Base-by-base conservation (phyloP, 768 basidiomycete species). In the Amanita exitialis region DNA sequence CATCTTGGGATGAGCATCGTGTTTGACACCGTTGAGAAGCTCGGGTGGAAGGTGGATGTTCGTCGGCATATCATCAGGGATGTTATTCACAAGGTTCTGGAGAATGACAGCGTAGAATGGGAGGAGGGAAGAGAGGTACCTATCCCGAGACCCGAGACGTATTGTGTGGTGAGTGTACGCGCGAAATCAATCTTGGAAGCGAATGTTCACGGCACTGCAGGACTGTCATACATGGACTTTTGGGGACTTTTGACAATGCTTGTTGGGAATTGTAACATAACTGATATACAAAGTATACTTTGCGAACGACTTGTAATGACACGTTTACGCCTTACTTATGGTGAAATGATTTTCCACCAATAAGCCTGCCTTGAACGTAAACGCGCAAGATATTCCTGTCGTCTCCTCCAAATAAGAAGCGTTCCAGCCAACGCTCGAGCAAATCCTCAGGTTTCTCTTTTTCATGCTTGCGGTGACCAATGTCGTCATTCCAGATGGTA, bases 1-100 rank as follows among this genome's bases (percentile, higher is more conserved):
- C 95, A 97, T 65, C 73, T 92, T 0, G 95, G 95, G 44, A 82
- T 87, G 66, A 82, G 79, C n/a, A 83, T 89, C 51, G 64, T 90
- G 3, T 95, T 92, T 62, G 92, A 96, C 67, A 90, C 92, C 0
- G 89, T 95, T 23, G 76, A 76, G 8, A 80, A 82, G 64, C 69
- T 89, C 21, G 80, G 82, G 3, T 98, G 94, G 94, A 66, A 66
- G 8, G 88, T 90, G 12, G 86, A 91, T 64, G 67, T 93, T 4
- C 69, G 88, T 53, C 87, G 76, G 28, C 92, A 95, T 62, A 64
- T 78, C 16, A 89, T 95, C 52, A 73, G 65, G 44, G 73, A 81
- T 20, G 69, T 93, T 34, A 80, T 93, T 54, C 78, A 77, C 16
- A 75, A 78, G 52, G 65, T 86, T 39, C 69, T 87, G 25, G 68